Evolutionary conservation across 495 filamentous ascomycete species (phyloP).

Genomic region (Rusavskia elegans): DNA sequence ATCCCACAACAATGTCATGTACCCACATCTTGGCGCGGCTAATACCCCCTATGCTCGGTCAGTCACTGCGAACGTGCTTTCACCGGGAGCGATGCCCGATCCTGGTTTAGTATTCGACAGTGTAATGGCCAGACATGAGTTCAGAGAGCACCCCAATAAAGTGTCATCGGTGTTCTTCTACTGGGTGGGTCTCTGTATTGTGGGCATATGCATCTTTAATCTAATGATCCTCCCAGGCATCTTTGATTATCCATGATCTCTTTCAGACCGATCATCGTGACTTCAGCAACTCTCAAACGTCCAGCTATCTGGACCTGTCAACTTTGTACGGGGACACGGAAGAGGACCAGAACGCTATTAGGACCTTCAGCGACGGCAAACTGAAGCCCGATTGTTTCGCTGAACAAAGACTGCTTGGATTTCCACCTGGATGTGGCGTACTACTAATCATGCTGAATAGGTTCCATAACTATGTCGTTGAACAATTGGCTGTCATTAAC

Average conservation of each 20-base stretch:
- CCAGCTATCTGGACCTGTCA: constrained; percentile 41
- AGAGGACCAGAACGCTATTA: constrained; percentile 39
- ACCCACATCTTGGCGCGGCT: constrained; percentile 50
- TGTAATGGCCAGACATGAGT: constrained; percentile 45
- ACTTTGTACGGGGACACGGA: constrained; percentile 41
- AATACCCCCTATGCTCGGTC: constrained; percentile 57
- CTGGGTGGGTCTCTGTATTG: constrained; percentile 8
- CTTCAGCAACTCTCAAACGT: constrained; percentile 37
- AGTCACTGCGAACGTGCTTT: constrained; percentile 45
- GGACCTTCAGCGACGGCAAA: constrained; percentile 39
- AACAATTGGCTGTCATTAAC: constrained; percentile 52
- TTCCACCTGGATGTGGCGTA: constrained; percentile 40
- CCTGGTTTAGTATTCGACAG: constrained; percentile 65
- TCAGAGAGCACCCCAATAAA: constrained; percentile 55
- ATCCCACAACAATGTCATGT: constrained; percentile 45
- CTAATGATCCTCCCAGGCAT: not conserved
- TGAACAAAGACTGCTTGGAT: constrained; percentile 36
- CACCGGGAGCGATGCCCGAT: constrained; percentile 53
- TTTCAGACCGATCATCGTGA: constrained; percentile 42
- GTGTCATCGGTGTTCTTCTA: constrained; percentile 85
- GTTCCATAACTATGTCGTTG: constrained; percentile 70
- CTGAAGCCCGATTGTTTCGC: constrained; percentile 43
- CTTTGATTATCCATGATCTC: constrained; percentile 25
- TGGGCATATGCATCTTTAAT: not conserved
- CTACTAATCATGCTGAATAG: constrained; percentile 41